These are phyloP conservation scores for Triticum urartu DNA, from an alignment of 176 grass and related monocot genomes.

Conservation along the genomic window DNA sequence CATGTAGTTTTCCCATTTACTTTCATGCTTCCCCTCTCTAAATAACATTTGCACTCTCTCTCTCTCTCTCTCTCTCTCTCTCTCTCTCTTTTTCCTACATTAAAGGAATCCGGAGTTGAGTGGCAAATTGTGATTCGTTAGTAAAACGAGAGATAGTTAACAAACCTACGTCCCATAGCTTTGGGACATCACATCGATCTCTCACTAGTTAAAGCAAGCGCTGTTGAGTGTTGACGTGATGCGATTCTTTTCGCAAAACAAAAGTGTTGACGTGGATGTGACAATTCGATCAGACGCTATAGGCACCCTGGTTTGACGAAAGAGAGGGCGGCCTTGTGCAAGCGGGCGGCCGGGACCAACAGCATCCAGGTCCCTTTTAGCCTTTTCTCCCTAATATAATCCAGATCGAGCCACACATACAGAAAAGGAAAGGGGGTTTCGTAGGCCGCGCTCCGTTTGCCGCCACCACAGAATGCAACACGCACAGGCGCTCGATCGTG, in stretches of 20 bases:
- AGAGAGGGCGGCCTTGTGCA: neutral
- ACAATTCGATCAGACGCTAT: neutral
- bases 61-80: no score
- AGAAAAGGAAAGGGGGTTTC: conserved; percentile 21
- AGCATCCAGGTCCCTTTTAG: neutral
- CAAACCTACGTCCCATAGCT: neutral
- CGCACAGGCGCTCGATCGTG: neutral
- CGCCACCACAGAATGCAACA: neutral
- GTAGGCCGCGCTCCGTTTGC: neutral
- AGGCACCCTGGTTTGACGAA: neutral
- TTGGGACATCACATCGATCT: conserved; percentile 14
- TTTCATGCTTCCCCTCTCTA: no score
- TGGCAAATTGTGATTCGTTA: no score
- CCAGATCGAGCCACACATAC: neutral
- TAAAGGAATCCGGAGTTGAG: no score
- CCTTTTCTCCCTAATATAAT: neutral
- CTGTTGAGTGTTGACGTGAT: neutral
- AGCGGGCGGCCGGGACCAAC: neutral
- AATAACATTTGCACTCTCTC: no score
- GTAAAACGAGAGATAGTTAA: neutral
- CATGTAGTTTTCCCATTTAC: no score
- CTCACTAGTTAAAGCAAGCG: neutral
- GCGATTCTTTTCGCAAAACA: no score
- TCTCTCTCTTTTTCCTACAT: no score
- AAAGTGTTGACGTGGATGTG: neutral